These are phyloP conservation scores for Trichoderma koningiopsis DNA, from an alignment of 2,329 filamentous ascomycete species.

Conservation along the genomic window DNA sequence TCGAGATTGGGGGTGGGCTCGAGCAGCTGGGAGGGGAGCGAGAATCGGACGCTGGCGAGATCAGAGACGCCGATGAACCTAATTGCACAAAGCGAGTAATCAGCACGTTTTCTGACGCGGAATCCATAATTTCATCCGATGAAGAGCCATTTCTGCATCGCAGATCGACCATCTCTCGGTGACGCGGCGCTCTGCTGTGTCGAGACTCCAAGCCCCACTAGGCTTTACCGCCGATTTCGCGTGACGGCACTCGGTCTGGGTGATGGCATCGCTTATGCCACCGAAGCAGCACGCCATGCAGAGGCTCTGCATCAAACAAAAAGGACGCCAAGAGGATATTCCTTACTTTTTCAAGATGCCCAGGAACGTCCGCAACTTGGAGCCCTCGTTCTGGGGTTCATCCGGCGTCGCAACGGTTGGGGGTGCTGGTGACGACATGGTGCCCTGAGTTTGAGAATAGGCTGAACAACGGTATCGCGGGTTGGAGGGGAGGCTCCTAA, in stretches of 20 bases:
- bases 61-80: constrained; percentile 96
- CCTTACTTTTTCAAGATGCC: constrained; percentile 84
- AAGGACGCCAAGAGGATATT: not conserved
- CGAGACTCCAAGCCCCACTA: constrained; percentile 22
- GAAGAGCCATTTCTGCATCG: not conserved
- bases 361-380: constrained; percentile 86
- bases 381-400: constrained; percentile 70
- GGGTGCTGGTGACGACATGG: constrained; percentile 43
- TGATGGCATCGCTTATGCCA: not conserved
- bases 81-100: constrained; percentile 25
- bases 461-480: not conserved
- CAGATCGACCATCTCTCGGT: not conserved
- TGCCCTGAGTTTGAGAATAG: constrained; percentile 3
- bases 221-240: constrained; percentile 25
- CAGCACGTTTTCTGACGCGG: not conserved
- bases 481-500: not conserved
- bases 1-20: constrained; percentile 97
- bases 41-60: constrained; percentile 94
- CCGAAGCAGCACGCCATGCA: not conserved
- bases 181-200: not conserved
- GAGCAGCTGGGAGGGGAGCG: constrained; percentile 89
- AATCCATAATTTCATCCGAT: not conserved
- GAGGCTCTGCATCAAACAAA: not conserved
- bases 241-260: not conserved
- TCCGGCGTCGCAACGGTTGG: constrained; percentile 42